phyloP scores from a whole-genome alignment of 306 rosid species.

The Cicer bijugum region DNA sequence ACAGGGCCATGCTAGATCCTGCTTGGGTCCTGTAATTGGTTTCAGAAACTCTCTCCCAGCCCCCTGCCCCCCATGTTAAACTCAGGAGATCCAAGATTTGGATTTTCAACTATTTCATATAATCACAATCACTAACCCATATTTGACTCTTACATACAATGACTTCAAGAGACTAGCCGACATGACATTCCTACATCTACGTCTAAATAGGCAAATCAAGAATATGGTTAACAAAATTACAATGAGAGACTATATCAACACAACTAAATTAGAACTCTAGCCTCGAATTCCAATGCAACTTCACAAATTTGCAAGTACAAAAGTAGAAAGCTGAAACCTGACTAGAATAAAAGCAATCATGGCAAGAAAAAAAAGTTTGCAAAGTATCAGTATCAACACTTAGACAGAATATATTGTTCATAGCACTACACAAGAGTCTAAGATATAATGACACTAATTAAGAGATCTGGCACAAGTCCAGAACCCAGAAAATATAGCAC shows the following conservation, averaged over 20 bases:
- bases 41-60: background rate
- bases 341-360: constrained; percentile 19
- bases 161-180: background rate
- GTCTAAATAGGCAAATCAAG: constrained; percentile 15
- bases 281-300: background rate
- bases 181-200: background rate
- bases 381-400: constrained; percentile 50
- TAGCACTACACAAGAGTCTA: constrained; percentile 50
- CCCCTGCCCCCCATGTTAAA: background rate
- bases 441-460: constrained; percentile 41
- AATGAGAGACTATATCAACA: background rate
- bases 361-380: constrained; percentile 39
- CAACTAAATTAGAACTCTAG: background rate
- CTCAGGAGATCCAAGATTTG: background rate
- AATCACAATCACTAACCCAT: constrained; percentile 2
- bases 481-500: constrained; percentile 50
- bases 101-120: background rate
- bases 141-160: constrained; percentile 21
- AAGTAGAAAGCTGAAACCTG: constrained; percentile 5
- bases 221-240: background rate
- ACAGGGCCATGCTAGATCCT: constrained; percentile 14
- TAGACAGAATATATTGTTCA: constrained; percentile 44
- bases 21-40: constrained; percentile 21
- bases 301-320: constrained; percentile 25
- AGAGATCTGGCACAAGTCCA: constrained; percentile 44